Evolutionary conservation across 2,329 filamentous ascomycete genomes (phyloP), one percentile per base, ranked within the genome.

Genomic region (Epichloe sylvatica): DNA sequence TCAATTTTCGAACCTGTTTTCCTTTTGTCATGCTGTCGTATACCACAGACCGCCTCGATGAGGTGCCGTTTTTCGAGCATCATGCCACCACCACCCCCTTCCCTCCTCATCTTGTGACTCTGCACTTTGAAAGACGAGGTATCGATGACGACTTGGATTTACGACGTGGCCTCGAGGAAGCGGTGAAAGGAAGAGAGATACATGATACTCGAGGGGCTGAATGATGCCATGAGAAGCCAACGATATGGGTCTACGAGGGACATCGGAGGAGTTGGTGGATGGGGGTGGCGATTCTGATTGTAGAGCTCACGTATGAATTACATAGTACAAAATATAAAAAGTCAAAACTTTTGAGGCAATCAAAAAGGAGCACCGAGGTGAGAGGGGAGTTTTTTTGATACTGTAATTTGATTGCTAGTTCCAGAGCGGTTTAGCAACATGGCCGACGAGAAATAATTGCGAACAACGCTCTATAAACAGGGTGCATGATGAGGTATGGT

Each of bases 341-440:
- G 30, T 37, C 53, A 54, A 54, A 59, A n/a, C 51, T 47, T 48
- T 30, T 30, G 8, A 30, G 52, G 54, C 57, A 23, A 70, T 75
- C 51, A 35, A 52, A 47, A 57, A 51, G 52, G 25, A 30, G 25
- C 25, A 30, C 25, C 8, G 8, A 11, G 25, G 25, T 30, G 8
- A 30, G 25, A 11, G 1, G 25, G 25, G 8, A 7, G 25, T 55
- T 2, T 49, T 49, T 49, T 1, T 49, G 47, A 57, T 1, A n/a
- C 23, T 13, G 12, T 21, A 1, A 45, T 11, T 21, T 13, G 2
- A 41, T 41, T 17, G 19, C n/a, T 12, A 3, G 17, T 23, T n/a
- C 8, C 25, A 30, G 25, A 30, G 25, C 25, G 25, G 3, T 30
- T 11, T 30, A 2, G 8, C 25, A 11, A 30, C 1, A 30, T 4